Conservation (phyloP, 805 yeast genomes). For the Lipomyces spencermartinsiae region DNA sequence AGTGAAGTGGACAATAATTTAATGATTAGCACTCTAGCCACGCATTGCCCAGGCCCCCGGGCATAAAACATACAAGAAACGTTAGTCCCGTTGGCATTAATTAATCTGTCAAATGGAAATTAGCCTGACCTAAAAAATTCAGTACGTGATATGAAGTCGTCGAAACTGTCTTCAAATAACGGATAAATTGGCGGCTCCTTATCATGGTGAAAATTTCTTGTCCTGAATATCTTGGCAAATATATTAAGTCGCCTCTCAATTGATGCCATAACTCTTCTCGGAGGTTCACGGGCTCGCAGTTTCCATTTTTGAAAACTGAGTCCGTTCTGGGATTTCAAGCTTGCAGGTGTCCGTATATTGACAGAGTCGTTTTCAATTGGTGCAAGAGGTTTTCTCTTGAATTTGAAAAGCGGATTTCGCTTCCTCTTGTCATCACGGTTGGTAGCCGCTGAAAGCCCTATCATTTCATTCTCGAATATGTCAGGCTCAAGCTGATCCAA, state of each 20-base stretch:
- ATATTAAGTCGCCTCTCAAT: not conserved
- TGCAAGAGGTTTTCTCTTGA: not conserved
- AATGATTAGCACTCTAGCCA: no score
- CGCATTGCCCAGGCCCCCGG: not conserved
- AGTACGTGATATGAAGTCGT: not conserved
- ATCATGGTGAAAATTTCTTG: not conserved
- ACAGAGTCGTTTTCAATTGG: not conserved
- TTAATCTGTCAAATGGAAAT: not conserved
- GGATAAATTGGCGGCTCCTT: not conserved
- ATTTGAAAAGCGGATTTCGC: not conserved
- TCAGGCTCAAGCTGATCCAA: conserved; percentile 12
- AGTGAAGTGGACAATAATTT: no score
- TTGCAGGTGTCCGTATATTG: not conserved
- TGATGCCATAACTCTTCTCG: not conserved
- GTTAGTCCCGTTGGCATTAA: not conserved
- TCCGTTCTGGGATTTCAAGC: not conserved
- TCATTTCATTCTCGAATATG: conserved; percentile 10
- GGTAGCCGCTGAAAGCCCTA: not conserved
- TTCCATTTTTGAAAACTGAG: not conserved
- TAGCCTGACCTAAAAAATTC: not conserved
- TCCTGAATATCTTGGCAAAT: not conserved
- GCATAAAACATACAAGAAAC: not conserved
- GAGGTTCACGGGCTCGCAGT: not conserved
- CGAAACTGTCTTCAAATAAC: conserved; percentile 1
- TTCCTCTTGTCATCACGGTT: not conserved